A percentile compares a stretch with the other conserved stretches of the same genome.
These are phyloP conservation scores for Trametes meyenii DNA, from an alignment of 768 basidiomycete species.

Conservation along the genomic window DNA sequence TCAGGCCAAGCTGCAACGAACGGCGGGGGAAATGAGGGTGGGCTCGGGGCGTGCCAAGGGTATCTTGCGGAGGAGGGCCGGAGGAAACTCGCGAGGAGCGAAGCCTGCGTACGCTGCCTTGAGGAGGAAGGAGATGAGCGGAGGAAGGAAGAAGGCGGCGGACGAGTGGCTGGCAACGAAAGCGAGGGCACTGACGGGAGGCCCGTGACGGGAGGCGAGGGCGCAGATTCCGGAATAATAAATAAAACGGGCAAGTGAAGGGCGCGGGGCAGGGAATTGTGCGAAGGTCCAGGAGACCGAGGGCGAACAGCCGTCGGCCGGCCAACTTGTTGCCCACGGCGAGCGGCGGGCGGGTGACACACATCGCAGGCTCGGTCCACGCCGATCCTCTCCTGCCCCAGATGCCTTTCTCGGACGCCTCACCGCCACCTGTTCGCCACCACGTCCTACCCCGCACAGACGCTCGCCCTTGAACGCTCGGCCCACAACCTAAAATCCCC, in stretches of 20 bases:
- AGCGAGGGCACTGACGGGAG: neutral
- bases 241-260: neutral
- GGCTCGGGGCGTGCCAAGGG: slow-evolving; percentile 15
- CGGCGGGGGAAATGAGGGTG: slow-evolving; percentile 16
- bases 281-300: neutral
- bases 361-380: neutral
- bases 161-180: neutral
- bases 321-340: neutral
- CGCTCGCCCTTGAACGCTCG: neutral
- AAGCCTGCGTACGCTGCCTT: neutral
- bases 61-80: slow-evolving; percentile 1
- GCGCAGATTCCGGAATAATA: neutral
- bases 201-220: too few relatives aligned
- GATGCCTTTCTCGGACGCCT: neutral
- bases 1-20: slow-evolving; percentile 9
- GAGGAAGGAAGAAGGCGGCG: slow-evolving; percentile 3
- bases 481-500: neutral
- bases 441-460: slow-evolving; percentile 14
- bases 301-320: neutral
- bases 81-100: slow-evolving; percentile 11
- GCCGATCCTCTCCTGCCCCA: neutral
- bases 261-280: neutral
- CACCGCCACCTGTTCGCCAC: slow-evolving; percentile 18
- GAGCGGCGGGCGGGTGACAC: neutral
- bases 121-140: neutral